These are phyloP conservation scores for Backusella macrospora DNA, from an alignment of 192 early-diverging fungal genomes.

Conservation along the genomic window DNA sequence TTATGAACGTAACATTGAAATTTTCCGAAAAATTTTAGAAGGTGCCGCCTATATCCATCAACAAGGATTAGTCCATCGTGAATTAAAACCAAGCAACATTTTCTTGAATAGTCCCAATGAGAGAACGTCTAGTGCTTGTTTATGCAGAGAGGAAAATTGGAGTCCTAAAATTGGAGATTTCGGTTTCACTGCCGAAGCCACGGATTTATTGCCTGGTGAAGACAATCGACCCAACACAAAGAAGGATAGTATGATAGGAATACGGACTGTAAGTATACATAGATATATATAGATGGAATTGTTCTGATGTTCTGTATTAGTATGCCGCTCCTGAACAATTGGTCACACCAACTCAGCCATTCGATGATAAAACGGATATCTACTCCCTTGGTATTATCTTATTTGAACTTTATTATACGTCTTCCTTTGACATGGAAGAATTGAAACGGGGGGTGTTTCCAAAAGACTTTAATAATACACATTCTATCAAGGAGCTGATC, in stretches of 20 bases:
- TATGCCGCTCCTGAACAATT: constrained; percentile 84
- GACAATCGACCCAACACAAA: background rate
- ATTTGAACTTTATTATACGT: constrained; percentile 90
- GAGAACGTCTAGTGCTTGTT: constrained; percentile 3
- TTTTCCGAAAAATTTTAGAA: constrained; percentile 76
- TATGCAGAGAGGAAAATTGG: constrained; percentile 40
- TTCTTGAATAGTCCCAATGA: constrained; percentile 41
- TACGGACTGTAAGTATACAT: constrained; percentile 17
- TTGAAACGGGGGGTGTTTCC: constrained; percentile 68
- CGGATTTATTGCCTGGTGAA: background rate
- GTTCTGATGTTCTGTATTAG: constrained; percentile 18
- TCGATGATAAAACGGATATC: constrained; percentile 84
- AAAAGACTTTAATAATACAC: constrained; percentile 63
- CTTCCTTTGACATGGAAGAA: constrained; percentile 71
- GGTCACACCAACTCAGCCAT: constrained; percentile 45
- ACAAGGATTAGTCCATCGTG: constrained; percentile 73
- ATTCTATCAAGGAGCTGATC: constrained; percentile 70
- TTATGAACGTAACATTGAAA: constrained; percentile 38
- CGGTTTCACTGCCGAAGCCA: constrained; percentile 76
- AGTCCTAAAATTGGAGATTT: constrained; percentile 93
- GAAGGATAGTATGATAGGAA: constrained; percentile 18
- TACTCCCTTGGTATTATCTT: constrained; percentile 96
- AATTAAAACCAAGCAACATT: constrained; percentile 74
- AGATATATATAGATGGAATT: background rate
- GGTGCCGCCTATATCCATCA: constrained; percentile 75